Base-by-base conservation (phyloP, 2,329 filamentous ascomycete species). In the Alternaria solani region DNA sequence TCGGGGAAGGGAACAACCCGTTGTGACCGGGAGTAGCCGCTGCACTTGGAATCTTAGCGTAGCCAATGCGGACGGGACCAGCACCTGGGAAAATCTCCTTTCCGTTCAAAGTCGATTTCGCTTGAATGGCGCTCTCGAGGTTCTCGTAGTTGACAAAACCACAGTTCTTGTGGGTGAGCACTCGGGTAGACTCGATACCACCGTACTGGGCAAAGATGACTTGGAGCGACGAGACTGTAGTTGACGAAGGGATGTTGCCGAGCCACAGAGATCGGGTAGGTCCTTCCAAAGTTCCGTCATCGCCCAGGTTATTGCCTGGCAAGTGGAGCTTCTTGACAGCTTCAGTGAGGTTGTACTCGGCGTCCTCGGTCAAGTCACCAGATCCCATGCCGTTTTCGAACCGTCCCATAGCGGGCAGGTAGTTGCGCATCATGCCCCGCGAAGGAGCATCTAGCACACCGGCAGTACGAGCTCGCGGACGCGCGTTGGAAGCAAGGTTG, bases 51-150 rank as follows among this genome's bases (percentile, higher is more conserved):
- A 95, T 94, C 81, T 99, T 99, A 36, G 95, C 95, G 79, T 96
- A 99, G 72, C 96, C 96, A 77, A 99, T 98, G 53, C 94, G 88
- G 59, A 98, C 92, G 16, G 94, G 93, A 1, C 95, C 95, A 59
- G 94, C 94, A 56, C 95, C 95, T 8, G 95, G 95, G 83, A 99
- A 99, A 62, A 99, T 97, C 78, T 99, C 95, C 80, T 97, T 97
- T 72, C 93, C 93, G 73, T 98, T 98, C 80, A 97, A 89, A 75
- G 89, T 86, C 14, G 89, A 89, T 78, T 94, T 96, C 16, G 95
- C 95, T 61, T 92, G 89, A 39, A 97, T 89, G 57, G 95, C 95
- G 75, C 93, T 96, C 66, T 98, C 94, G 30, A 95, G 82, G 60
- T 88, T 90, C 79, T 98, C 93, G 73, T 97, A 99, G 79, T 99